These are phyloP conservation scores for Globisporangium ultimum DNA, from an alignment of 352 stramenopile genomes.

Conservation along the genomic window DNA sequence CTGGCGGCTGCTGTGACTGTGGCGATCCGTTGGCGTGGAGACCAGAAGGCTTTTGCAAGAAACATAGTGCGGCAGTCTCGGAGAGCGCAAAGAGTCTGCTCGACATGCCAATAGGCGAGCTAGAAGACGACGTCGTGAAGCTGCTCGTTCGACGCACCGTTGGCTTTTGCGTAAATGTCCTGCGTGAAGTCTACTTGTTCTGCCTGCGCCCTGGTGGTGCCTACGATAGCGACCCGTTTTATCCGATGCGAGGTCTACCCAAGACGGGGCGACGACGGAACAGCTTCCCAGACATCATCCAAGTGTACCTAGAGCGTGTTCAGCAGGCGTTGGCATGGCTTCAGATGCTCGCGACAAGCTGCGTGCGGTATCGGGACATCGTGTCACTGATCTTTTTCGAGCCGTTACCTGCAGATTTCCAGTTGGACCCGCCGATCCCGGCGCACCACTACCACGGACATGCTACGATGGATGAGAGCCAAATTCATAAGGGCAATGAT, in stretches of 20 bases:
- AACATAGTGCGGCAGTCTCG: conserved; percentile 27
- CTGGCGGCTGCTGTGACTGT: conserved; percentile 80
- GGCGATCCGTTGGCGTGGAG: conserved; percentile 79
- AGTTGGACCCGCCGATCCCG: conserved; percentile 21
- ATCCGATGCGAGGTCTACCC: conserved; percentile 31
- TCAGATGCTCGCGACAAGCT: conserved; percentile 71
- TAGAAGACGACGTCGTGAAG: conserved; percentile 41
- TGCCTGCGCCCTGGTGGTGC: conserved; percentile 33
- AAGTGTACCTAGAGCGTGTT: conserved; percentile 53
- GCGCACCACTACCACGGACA: not conserved
- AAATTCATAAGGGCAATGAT: not conserved
- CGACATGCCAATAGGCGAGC: conserved; percentile 26
- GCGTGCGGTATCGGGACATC: conserved; percentile 58
- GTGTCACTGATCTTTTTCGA: conserved; percentile 61
- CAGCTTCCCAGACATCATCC: conserved; percentile 40
- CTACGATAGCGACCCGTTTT: conserved; percentile 31
- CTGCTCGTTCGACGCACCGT: conserved; percentile 40
- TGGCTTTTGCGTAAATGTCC: conserved; percentile 54
- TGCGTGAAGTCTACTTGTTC: conserved; percentile 50
- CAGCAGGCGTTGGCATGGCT: conserved; percentile 63
- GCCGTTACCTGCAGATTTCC: conserved; percentile 44
- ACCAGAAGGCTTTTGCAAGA: conserved; percentile 74
- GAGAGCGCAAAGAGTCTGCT: conserved; percentile 2
- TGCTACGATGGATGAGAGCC: not conserved
- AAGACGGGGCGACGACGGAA: conserved; percentile 37